Base-by-base conservation (phyloP, 306 rosid species). In the Parietaria judaica region DNA sequence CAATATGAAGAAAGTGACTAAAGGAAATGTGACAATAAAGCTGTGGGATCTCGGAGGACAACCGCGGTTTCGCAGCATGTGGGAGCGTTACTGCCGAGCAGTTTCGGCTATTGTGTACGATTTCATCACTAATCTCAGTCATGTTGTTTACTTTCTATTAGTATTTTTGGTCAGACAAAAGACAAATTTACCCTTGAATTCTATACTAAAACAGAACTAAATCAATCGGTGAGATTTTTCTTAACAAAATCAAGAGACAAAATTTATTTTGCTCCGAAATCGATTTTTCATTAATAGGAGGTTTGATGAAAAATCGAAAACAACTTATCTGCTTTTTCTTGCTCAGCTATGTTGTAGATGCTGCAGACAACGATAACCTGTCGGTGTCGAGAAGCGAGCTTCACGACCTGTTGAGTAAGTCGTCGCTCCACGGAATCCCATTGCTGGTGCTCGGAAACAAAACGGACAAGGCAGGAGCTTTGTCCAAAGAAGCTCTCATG, bases 1-100 rank as follows among this genome's bases (percentile, higher is more conserved):
- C 77, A 89, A 89, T 72, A 89, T 86, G 96, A 81, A 81, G 74
- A 86, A 89, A 66, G 96, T 89, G 7, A 89, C 95, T 37, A 89
- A 89, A 74, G 96, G 96, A 63, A 89, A 86, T 54, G 96, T 89
- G 37, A 89, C 95, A 5, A 89, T 89, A 23, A 89, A 89, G 78
- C 80, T 89, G 76, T 89, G 96, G 96, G 96, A 89, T 83, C 91
- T 89, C 64, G 96, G 96, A 74, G 96, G 95, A 14, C 96, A 89
- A 63, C 95, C 96, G 60, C 83, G 96, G 78, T 89, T 89, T 70
- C 95, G 95, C 75, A 89, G 95, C 84, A 86, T 86, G 96, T 89
- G 95, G 95, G 96, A 89, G 63, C 85, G 96, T 51, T 89, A 89
- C 70, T 89, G 95, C 53, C 95, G 95, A 47, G 86, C 96, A 0